These are phyloP conservation scores for Medicago arabica DNA, from an alignment of 306 rosid species.

Conservation along the genomic window DNA sequence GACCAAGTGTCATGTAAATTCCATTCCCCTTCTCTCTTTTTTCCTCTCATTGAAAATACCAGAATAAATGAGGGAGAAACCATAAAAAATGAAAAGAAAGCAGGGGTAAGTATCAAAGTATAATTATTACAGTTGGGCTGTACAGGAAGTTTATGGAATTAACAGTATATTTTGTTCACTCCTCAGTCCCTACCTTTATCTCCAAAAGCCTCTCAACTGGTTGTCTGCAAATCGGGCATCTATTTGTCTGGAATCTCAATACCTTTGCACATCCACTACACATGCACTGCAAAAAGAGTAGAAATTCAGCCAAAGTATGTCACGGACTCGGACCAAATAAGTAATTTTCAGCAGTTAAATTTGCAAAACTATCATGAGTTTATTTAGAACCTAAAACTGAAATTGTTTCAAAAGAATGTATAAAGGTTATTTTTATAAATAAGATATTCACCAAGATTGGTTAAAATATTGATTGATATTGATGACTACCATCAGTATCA, in stretches of 20 bases:
- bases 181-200: conserved; percentile 77
- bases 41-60: conserved; percentile 28
- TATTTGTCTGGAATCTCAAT: conserved; percentile 84
- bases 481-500: conserved; percentile 31
- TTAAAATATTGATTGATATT: conserved; percentile 7
- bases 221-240: conserved; percentile 98
- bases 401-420: background rate
- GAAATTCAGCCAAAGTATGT: conserved; percentile 32
- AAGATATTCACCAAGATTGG: background rate
- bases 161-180: conserved; percentile 45
- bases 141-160: conserved; percentile 40
- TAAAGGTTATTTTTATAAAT: background rate
- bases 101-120: conserved; percentile 27
- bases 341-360: conserved; percentile 12
- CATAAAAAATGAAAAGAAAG: conserved; percentile 16
- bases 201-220: conserved; percentile 96
- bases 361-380: conserved; percentile 22
- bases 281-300: conserved; percentile 75
- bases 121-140: conserved; percentile 46
- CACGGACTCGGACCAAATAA: background rate
- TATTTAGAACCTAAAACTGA: conserved; percentile 14
- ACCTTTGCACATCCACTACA: conserved; percentile 94
- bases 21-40: conserved; percentile 22
- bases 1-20: conserved; percentile 38
- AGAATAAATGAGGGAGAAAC: conserved; percentile 37